Percentiles rank a stretch among this genome's conserved stretches.
Conservation (phyloP, 1,284 basidiomycete genomes). For the Leccinum glutinopallens region DNA sequence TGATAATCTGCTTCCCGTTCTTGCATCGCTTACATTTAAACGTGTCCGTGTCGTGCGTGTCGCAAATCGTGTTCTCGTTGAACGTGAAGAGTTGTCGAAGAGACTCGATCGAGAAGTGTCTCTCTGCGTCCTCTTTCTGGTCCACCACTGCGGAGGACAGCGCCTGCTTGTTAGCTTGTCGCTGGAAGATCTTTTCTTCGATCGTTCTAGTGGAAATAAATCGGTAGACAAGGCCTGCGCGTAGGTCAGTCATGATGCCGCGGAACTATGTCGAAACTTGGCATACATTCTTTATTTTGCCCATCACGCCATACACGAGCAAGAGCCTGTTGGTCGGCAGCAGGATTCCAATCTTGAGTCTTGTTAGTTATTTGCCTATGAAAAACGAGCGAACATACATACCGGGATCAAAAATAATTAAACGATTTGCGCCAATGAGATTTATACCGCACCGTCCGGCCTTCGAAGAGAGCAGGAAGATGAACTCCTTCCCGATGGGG, state of each 20-base stretch:
- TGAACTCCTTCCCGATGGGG: constrained; percentile 91
- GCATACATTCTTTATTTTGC: constrained; percentile 97
- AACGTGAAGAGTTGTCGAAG: constrained; percentile 92
- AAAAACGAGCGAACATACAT: constrained; percentile 5
- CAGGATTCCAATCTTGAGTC: constrained; percentile 92
- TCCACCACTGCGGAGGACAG: constrained; percentile 97
- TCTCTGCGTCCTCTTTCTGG: constrained; percentile 93
- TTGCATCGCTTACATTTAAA: constrained; percentile 98
- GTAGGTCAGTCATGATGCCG: constrained; percentile 9
- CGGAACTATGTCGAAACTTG: background rate
- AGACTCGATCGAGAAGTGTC: constrained; percentile 92
- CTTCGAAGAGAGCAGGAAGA: constrained; percentile 95
- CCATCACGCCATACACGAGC: constrained; percentile 99
- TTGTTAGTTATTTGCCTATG: background rate
- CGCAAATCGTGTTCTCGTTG: constrained; percentile 86
- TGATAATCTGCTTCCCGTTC: constrained; percentile 82
- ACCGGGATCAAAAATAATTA: constrained; percentile 97
- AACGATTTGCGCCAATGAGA: constrained; percentile 94
- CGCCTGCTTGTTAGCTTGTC: constrained; percentile 95
- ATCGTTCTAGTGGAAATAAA: constrained; percentile 98
- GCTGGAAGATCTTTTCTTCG: constrained; percentile 98
- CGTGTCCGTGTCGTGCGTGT: constrained; percentile 84
- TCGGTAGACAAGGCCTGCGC: constrained; percentile 91
- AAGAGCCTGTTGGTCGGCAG: constrained; percentile 96
- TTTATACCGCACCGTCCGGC: constrained; percentile 99